These are phyloP conservation scores for Aspergillus tubingensis DNA, from an alignment of 2,329 filamentous ascomycete species.

Conservation along the genomic window DNA sequence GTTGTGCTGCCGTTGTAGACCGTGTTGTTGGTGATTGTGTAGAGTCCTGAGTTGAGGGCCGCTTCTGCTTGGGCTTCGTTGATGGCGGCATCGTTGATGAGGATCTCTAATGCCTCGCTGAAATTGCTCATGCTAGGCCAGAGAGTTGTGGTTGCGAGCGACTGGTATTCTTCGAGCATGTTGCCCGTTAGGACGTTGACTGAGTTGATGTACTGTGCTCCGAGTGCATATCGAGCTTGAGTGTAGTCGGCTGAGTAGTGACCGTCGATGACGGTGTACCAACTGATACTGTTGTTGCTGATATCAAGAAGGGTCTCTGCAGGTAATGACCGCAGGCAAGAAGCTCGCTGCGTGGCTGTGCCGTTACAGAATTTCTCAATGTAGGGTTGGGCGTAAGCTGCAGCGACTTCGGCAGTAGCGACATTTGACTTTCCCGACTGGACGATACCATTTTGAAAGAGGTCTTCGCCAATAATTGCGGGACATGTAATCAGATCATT, in stretches of 20 bases:
- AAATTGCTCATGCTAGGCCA: not conserved
- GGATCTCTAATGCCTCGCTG: not conserved
- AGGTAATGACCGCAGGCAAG: not conserved
- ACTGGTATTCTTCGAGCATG: not conserved
- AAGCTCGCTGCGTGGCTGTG: not conserved
- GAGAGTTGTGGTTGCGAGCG: not conserved
- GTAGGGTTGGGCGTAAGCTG: not conserved
- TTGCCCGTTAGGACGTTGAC: not conserved
- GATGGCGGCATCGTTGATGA: not conserved
- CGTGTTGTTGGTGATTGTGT: not conserved
- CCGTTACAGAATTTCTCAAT: not conserved
- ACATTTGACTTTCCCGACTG: not conserved
- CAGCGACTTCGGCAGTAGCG: not conserved
- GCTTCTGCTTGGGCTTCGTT: not conserved
- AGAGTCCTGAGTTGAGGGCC: not conserved
- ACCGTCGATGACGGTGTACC: not conserved
- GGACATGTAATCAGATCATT: not conserved
- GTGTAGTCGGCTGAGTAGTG: not conserved
- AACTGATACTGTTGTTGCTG: not conserved
- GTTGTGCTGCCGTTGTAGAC: not conserved
- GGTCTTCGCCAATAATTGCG: not conserved
- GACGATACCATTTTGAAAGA: not conserved
- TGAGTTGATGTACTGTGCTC: not conserved
- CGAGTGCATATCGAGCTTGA: not conserved
- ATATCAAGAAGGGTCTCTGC: not conserved